Evolutionary conservation across 2,329 filamentous ascomycete species (phyloP).

Genomic region (Penicillium sp.): DNA sequence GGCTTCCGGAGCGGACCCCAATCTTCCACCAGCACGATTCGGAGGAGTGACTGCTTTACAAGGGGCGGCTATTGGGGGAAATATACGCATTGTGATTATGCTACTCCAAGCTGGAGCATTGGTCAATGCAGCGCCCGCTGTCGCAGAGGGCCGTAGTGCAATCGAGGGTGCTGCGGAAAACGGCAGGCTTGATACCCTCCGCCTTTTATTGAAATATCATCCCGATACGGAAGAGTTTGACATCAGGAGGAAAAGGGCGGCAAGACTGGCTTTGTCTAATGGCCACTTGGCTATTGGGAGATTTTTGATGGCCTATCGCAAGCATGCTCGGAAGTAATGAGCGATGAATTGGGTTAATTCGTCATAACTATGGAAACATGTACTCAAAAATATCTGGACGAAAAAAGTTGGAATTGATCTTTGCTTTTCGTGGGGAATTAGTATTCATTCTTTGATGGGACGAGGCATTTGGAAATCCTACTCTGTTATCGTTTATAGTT

Average conservation of each 20-base stretch:
- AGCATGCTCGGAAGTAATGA: background rate
- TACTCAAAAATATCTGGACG: no score
- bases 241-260: background rate
- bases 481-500: no score
- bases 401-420: no score
- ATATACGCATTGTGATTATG: background rate
- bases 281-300: background rate
- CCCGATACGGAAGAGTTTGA: background rate
- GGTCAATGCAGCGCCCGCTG: background rate
- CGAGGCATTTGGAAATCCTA: no score
- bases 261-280: background rate
- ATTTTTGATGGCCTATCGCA: background rate
- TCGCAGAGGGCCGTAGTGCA: background rate
- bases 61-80: background rate
- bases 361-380: no score
- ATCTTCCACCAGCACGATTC: background rate
- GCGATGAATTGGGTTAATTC: no score
- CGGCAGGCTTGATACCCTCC: background rate
- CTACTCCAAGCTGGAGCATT: background rate
- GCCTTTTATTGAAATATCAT: background rate
- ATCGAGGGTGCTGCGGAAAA: background rate
- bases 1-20: background rate
- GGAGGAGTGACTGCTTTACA: background rate
- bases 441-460: no score
- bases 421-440: no score